Evolutionary conservation across 345 rosid species (phyloP).

Genomic region (Adansonia digitata): DNA sequence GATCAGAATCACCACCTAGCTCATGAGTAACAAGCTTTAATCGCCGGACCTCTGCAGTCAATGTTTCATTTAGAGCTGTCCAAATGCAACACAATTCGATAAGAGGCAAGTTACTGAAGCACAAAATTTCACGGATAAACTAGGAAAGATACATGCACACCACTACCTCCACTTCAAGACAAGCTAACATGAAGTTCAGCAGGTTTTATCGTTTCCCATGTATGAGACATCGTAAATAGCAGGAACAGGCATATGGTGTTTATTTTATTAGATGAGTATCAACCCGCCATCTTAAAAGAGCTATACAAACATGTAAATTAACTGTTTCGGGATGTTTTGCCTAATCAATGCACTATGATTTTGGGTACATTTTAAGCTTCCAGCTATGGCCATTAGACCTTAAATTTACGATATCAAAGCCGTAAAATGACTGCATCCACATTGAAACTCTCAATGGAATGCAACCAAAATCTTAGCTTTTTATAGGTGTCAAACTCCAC

Average conservation of each 20-base stretch:
- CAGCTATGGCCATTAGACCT: neutral
- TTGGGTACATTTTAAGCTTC: neutral
- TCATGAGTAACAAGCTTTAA: conserved; percentile 49
- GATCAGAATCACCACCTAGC: conserved; percentile 36
- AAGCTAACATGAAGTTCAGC: neutral
- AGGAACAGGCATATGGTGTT: neutral
- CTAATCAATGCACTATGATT: neutral
- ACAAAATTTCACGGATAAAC: neutral
- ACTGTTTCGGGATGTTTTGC: neutral
- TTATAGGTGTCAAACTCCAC: neutral
- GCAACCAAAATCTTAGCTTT: neutral
- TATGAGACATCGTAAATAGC: neutral
- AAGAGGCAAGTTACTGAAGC: neutral
- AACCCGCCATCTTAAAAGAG: too few species aligned
- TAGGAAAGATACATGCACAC: neutral
- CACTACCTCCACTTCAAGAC: neutral
- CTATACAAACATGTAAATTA: neutral
- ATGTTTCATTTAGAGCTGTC: conserved; percentile 58
- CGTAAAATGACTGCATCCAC: neutral
- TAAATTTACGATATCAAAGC: neutral
- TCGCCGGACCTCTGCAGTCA: conserved; percentile 55
- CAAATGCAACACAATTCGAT: neutral
- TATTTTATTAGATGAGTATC: neutral
- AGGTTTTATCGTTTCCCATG: neutral
- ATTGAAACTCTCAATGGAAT: neutral